phyloP scores from a whole-genome alignment of 805 yeast genomes.

The Teunomyces gatunensis region DNA sequence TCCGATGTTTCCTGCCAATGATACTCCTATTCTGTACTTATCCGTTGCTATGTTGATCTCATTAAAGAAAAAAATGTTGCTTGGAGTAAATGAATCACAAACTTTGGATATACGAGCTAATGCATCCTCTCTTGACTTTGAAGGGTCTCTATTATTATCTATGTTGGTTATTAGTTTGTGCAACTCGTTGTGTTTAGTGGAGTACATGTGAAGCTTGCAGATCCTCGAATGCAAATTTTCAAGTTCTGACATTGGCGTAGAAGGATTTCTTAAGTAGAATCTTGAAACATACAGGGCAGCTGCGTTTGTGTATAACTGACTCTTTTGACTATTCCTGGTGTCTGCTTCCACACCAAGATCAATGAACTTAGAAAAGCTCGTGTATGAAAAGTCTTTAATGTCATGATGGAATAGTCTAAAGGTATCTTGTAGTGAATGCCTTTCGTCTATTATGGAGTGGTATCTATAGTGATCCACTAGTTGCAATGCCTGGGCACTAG shows the following conservation, averaged over 20 bases:
- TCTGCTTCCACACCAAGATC: neutral
- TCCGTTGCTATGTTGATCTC: conserved; percentile 18
- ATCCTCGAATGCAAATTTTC: neutral
- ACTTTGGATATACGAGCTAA: conserved; percentile 1
- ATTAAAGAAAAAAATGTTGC: conserved; percentile 20
- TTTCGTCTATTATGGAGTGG: conserved; percentile 14
- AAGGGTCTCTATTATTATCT: neutral
- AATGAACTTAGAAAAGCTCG: neutral
- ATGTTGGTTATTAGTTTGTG: neutral
- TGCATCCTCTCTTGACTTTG: neutral
- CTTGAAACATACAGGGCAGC: neutral
- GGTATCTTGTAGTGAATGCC: conserved; percentile 19
- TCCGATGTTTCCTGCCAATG: conserved; percentile 19
- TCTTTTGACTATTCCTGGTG: neutral
- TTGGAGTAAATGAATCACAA: conserved; percentile 8
- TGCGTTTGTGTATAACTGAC: neutral
- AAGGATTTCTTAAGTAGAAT: neutral
- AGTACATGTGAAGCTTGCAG: neutral
- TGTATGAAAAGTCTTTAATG: conserved; percentile 4
- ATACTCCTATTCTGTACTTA: conserved; percentile 15
- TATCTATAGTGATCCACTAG: conserved; percentile 18
- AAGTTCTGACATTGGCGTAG: neutral
- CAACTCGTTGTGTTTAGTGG: neutral
- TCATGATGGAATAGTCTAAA: conserved; percentile 14
- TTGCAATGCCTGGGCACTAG: neutral